Evolutionary conservation across 768 basidiomycete species (phyloP).

Genomic region (Phanerochaete carnosa): DNA sequence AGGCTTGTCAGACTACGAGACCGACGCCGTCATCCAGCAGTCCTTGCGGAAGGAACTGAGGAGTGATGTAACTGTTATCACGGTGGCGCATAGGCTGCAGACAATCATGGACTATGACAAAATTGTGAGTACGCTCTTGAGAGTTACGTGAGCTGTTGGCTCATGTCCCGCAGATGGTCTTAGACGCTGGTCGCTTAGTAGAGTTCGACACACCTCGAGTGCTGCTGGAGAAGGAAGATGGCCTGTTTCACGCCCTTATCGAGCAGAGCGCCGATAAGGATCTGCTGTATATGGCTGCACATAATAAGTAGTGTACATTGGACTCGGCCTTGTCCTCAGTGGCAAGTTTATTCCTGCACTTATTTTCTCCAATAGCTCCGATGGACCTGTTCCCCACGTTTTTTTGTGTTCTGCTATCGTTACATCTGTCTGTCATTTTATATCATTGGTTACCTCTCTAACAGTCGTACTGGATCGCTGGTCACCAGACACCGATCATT

Average conservation of each 20-base stretch:
- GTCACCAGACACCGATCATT: too few relatives aligned
- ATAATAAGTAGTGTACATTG: background rate
- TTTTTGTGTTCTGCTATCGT: too few relatives aligned
- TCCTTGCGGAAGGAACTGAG: slow-evolving; percentile 46
- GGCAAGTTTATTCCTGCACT: too few relatives aligned
- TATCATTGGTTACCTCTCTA: too few relatives aligned
- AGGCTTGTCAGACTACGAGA: slow-evolving; percentile 43
- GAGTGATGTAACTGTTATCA: slow-evolving; percentile 47
- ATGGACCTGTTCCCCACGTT: too few relatives aligned
- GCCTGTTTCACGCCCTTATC: slow-evolving; percentile 33
- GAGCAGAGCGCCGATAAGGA: slow-evolving; percentile 39
- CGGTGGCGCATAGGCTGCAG: slow-evolving; percentile 55
- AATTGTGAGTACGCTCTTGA: slow-evolving; percentile 35
- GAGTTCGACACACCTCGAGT: slow-evolving; percentile 46
- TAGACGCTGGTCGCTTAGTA: slow-evolving; percentile 39
- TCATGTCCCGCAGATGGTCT: slow-evolving; percentile 32
- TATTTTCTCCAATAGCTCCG: too few relatives aligned
- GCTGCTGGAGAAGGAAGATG: slow-evolving; percentile 35
- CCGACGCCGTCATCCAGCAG: slow-evolving; percentile 53
- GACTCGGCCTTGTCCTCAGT: too few relatives aligned
- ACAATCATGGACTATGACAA: slow-evolving; percentile 64
- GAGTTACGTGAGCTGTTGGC: background rate
- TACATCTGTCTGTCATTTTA: too few relatives aligned
- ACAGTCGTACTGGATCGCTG: too few relatives aligned
- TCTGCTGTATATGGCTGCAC: slow-evolving; percentile 25